phyloP scores from a whole-genome alignment of 2,329 filamentous ascomycete species.

The Cercospora sp. region DNA sequence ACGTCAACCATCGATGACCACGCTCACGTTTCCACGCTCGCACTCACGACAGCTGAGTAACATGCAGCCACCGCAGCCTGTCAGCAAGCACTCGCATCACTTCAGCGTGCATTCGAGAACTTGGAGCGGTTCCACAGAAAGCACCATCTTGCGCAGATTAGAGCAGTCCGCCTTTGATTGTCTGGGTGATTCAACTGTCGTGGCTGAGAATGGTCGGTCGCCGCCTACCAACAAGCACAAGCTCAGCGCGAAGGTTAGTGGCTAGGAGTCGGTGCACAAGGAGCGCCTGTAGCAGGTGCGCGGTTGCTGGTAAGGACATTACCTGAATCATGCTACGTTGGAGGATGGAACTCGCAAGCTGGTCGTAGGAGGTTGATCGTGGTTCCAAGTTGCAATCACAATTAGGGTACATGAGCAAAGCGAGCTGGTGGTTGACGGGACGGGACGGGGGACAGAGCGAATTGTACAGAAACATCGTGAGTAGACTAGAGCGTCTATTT shows the following conservation, averaged over 20 bases:
- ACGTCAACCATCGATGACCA: slow-evolving; percentile 5
- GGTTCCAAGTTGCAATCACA: too few species aligned
- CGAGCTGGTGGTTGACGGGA: too few species aligned
- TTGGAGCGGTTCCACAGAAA: slow-evolving; percentile 15
- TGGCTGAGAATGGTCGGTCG: not conserved
- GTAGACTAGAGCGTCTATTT: not conserved
- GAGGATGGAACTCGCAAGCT: too few species aligned
- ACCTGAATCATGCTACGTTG: too few species aligned
- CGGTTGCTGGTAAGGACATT: not conserved
- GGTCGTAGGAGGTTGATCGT: too few species aligned
- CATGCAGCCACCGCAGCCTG: not conserved
- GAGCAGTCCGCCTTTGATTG: slow-evolving; percentile 12
- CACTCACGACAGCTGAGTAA: not conserved
- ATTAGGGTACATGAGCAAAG: too few species aligned
- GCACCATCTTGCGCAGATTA: slow-evolving; percentile 13
- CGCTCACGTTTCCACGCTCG: not conserved
- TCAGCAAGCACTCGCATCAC: not conserved
- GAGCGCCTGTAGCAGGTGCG: not conserved
- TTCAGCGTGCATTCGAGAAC: slow-evolving; percentile 3
- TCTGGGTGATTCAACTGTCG: not conserved
- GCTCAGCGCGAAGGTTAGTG: not conserved
- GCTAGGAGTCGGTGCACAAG: not conserved
- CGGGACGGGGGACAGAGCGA: not conserved
- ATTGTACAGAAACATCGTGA: not conserved
- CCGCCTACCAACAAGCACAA: not conserved